phyloP scores from a whole-genome alignment of 2,329 filamentous ascomycete species.

The Colletotrichum trifolii region DNA sequence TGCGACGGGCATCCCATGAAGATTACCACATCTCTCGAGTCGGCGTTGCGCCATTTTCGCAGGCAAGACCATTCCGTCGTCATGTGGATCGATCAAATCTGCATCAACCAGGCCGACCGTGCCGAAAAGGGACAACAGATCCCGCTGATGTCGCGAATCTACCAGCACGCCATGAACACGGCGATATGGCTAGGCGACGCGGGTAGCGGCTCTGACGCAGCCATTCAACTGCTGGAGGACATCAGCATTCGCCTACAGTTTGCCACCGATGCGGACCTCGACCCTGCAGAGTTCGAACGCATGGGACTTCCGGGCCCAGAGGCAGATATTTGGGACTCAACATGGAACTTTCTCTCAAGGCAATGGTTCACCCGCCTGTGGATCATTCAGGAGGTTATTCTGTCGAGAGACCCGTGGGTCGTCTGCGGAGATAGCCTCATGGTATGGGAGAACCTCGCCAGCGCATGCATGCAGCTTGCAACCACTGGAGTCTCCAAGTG shows the following conservation, averaged over 20 bases:
- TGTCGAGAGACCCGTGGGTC: slow-evolving; percentile 21
- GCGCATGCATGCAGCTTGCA: slow-evolving; percentile 2
- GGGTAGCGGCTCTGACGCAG: slow-evolving; percentile 39
- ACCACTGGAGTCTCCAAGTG: slow-evolving; percentile 15
- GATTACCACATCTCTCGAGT: slow-evolving; percentile 20
- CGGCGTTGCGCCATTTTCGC: slow-evolving; percentile 7
- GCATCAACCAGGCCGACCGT: slow-evolving; percentile 31
- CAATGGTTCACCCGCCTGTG: slow-evolving; percentile 26
- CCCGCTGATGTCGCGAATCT: slow-evolving; percentile 33
- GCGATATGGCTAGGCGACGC: slow-evolving; percentile 40
- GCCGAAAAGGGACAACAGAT: slow-evolving; percentile 35
- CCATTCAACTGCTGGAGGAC: slow-evolving; percentile 18
- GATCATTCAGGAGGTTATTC: slow-evolving; percentile 26
- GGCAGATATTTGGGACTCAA: background rate
- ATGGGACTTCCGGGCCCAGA: background rate
- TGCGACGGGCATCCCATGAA: slow-evolving; percentile 1
- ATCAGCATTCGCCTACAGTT: slow-evolving; percentile 12
- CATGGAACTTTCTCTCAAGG: slow-evolving; percentile 15
- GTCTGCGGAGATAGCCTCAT: slow-evolving; percentile 11
- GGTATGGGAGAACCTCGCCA: background rate
- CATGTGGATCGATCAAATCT: slow-evolving; percentile 38
- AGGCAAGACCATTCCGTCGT: background rate
- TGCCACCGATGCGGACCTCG: background rate
- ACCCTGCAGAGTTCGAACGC: background rate
- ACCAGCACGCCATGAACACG: slow-evolving; percentile 11